Conservation (phyloP, 129 eudicot species). For the carrot (Daucus carota) region DH1_v3.0 NC_030385.2:41192501-41193000, state of each 20-base stretch:
- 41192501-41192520: neutral
- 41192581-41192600: neutral
- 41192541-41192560: neutral
- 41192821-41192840: neutral
- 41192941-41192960: neutral
- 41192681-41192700: neutral
- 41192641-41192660: neutral
- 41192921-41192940: neutral
- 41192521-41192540: neutral
- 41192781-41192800: neutral
- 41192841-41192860: neutral
- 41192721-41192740: neutral
- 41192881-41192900: neutral
- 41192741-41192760: neutral
- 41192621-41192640: neutral
- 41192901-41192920: too few relatives aligned
- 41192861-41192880: neutral
- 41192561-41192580: neutral
- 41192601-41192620: neutral
- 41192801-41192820: neutral
- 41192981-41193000: too few relatives aligned
- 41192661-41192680: neutral
- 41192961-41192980: neutral
- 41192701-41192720: neutral
- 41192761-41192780: neutral